Conservation (phyloP, 1,284 basidiomycete species). For the Ganoderma leucocontextum region DNA sequence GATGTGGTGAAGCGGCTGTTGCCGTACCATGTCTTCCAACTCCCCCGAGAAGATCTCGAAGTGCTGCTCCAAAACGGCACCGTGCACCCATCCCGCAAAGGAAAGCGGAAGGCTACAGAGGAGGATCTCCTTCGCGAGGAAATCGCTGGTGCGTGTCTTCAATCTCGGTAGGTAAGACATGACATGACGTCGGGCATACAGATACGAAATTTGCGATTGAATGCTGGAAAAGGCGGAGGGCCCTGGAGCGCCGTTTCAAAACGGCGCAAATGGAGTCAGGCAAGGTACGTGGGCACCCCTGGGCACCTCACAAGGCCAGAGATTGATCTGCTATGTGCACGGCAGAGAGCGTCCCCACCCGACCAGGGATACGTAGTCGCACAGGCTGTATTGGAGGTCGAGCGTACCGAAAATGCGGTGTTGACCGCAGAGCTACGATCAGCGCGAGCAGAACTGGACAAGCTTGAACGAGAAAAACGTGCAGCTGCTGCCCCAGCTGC, state of each 20-base stretch:
- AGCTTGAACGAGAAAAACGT: constrained; percentile 71
- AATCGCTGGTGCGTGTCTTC: constrained; percentile 56
- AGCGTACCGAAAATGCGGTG: constrained; percentile 64
- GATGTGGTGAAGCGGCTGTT: constrained; percentile 74
- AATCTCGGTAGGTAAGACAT: neutral
- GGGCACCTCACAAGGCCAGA: constrained; percentile 16
- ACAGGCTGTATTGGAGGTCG: constrained; percentile 68
- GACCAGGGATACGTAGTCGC: constrained; percentile 69
- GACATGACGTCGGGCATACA: constrained; percentile 24
- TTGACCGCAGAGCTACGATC: constrained; percentile 66
- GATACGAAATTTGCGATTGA: constrained; percentile 75
- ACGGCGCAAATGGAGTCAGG: constrained; percentile 60
- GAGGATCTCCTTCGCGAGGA: constrained; percentile 54
- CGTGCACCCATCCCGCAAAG: constrained; percentile 39
- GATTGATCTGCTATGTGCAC: constrained; percentile 19
- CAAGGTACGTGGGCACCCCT: constrained; percentile 52
- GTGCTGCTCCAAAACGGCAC: constrained; percentile 30
- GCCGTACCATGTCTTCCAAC: constrained; percentile 81
- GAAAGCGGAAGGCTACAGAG: constrained; percentile 67
- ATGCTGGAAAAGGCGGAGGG: constrained; percentile 64
- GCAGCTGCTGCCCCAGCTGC: constrained; percentile 34
- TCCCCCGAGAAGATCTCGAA: constrained; percentile 69
- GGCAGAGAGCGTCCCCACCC: constrained; percentile 64
- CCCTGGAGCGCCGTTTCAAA: constrained; percentile 64
- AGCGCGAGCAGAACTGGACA: constrained; percentile 70